A percentile compares a stretch with the other conserved stretches of the same genome.
phyloP scores from a whole-genome alignment of 345 rosid species.

The Ceriops zippeliana region DNA sequence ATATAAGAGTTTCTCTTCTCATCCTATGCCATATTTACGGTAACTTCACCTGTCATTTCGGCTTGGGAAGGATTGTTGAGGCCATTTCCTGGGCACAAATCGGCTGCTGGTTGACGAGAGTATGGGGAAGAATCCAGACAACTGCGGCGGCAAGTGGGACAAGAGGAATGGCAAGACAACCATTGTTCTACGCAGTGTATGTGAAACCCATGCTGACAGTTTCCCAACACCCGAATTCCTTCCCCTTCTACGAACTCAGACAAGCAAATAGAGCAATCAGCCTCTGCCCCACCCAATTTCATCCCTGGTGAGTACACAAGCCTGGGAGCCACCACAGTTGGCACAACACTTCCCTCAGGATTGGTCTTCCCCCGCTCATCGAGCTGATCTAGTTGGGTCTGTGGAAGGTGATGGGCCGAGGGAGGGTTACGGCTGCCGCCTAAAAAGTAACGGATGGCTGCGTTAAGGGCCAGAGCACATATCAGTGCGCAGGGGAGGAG shows the following conservation, averaged over 20 bases:
- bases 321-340: constrained; percentile 28
- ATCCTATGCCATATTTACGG: no score
- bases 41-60: background rate
- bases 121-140: constrained; percentile 11
- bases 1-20: no score
- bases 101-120: background rate
- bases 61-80: background rate
- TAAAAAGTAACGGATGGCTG: constrained; percentile 63
- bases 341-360: constrained; percentile 7
- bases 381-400: constrained; percentile 9
- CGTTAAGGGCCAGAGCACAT: constrained; percentile 58
- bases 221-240: constrained; percentile 17
- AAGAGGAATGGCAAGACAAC: constrained; percentile 23
- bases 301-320: constrained; percentile 43
- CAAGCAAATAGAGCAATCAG: constrained; percentile 31
- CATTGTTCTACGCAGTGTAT: constrained; percentile 20
- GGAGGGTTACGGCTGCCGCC: constrained; percentile 10
- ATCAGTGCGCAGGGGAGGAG: constrained; percentile 53
- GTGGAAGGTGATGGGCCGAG: constrained; percentile 9
- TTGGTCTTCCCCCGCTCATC: constrained; percentile 35
- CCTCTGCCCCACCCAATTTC: constrained; percentile 42
- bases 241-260: constrained; percentile 35
- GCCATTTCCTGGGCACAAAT: background rate
- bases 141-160: constrained; percentile 28
- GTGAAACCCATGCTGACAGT: constrained; percentile 30